Conservation (phyloP, 306 rosid genomes). For the Arachis stenosperma region DNA sequence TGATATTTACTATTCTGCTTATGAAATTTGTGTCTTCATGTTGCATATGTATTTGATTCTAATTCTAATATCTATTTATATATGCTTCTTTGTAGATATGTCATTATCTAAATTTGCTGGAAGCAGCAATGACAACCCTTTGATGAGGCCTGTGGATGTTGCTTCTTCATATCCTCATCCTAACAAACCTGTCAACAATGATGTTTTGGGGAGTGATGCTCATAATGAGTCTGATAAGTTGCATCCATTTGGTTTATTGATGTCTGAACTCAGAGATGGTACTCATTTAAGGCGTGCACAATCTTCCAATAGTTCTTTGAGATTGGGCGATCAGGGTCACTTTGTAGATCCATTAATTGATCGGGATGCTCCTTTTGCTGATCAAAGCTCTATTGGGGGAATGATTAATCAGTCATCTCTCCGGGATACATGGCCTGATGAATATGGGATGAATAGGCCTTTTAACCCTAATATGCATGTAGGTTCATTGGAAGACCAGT, state of each 20-base stretch:
- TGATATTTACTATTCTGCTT: slow-evolving; percentile 26
- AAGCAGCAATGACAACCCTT: slow-evolving; percentile 46
- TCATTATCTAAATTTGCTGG: slow-evolving; percentile 51
- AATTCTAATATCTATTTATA: slow-evolving; percentile 7
- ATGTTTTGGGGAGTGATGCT: slow-evolving; percentile 42
- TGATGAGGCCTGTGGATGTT: slow-evolving; percentile 46
- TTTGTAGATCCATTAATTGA: slow-evolving; percentile 52
- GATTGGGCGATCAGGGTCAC: slow-evolving; percentile 59
- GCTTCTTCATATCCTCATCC: slow-evolving; percentile 44
- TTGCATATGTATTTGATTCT: slow-evolving; percentile 14
- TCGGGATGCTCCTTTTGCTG: slow-evolving; percentile 45
- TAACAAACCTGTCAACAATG: slow-evolving; percentile 46
- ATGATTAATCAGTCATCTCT: slow-evolving; percentile 49
- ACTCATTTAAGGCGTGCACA: slow-evolving; percentile 60
- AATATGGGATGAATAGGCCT: slow-evolving; percentile 44
- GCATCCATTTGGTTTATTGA: slow-evolving; percentile 71
- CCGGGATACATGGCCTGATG: slow-evolving; percentile 54
- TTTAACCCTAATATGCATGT: slow-evolving; percentile 44
- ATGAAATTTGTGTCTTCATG: neutral
- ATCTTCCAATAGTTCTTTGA: slow-evolving; percentile 52
- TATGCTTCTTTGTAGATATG: slow-evolving; percentile 47
- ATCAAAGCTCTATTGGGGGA: slow-evolving; percentile 50
- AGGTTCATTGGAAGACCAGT: slow-evolving; percentile 55
- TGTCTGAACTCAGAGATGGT: slow-evolving; percentile 70
- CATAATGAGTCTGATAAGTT: slow-evolving; percentile 56